Base-by-base conservation (phyloP, 108 stramenopile species). In the Cylindrotheca closterium region DNA sequence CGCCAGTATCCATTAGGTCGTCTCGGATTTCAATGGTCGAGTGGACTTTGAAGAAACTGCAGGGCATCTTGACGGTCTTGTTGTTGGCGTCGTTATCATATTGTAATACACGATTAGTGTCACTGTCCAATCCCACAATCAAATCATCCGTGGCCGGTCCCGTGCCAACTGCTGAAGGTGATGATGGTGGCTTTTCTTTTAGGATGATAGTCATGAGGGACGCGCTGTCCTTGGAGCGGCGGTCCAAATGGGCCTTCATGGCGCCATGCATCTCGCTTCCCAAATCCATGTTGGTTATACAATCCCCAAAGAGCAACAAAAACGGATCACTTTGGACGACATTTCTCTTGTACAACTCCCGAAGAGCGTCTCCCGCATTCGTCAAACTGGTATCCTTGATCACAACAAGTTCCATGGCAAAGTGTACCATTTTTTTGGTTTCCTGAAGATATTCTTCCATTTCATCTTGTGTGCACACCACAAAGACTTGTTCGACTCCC, bases 261-360 rank as follows among this genome's bases (percentile, higher is more conserved):
- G 79, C 87, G 26, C 68, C 52, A n/a, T n/a, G n/a, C n/a, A n/a
- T n/a, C n/a, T n/a, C n/a, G 7, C 53, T 31, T 47, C 51, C 65
- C 32, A 98, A 53, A 62, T 97, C 86, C 46, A 97, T 82, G 74
- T 96, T 97, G 53, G 94, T 81, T 8, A 99, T 82, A 15, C 95
- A 94, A 79, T 99, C 97, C 3, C 96, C 96, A 58, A 70, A 78
- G 68, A 97, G 83, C n/a, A 99, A 71, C 0, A 99, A 65, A 70
- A 99, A 99, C 2, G 98, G 98, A 81, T 98, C 96, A 27, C 85
- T 87, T 54, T 96, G 84, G 47, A 99, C 81, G n/a, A 95, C 55
- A 64, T 92, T 91, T n/a, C 87, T 74, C 59, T 85, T 81, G 70
- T 99, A 97, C 34, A 99, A 68, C 70, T 99, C 97, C 17, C 98